phyloP scores from a whole-genome alignment of 2,329 filamentous ascomycete species.

The Aspergillus cejpii region DNA sequence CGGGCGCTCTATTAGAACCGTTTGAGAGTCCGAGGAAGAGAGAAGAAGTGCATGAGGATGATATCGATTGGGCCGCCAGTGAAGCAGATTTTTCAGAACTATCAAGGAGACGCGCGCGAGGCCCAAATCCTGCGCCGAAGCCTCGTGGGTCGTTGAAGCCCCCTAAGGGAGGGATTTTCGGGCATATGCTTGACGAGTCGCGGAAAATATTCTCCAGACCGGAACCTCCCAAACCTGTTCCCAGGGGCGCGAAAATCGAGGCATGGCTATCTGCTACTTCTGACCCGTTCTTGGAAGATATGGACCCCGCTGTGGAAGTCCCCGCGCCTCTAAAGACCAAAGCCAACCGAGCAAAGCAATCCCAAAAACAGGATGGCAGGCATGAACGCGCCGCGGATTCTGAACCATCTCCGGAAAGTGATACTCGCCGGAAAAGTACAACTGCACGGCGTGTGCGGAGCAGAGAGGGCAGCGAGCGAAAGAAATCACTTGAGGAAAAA shows the following conservation, averaged over 20 bases:
- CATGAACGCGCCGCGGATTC: conserved; percentile 17
- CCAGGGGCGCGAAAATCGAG: conserved; percentile 51
- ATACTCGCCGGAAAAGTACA: conserved; percentile 22
- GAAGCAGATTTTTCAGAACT: conserved; percentile 38
- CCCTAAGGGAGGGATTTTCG: conserved; percentile 39
- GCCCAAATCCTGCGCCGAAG: conserved; percentile 17
- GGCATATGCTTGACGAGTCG: conserved; percentile 41
- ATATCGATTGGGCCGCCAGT: conserved; percentile 33
- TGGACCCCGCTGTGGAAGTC: conserved; percentile 31
- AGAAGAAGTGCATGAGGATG: conserved; percentile 26
- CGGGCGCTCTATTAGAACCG: conserved; percentile 20
- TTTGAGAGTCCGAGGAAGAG: conserved; percentile 21
- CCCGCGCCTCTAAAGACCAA: conserved; percentile 40
- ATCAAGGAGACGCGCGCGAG: conserved; percentile 31
- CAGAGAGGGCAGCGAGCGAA: conserved; percentile 15
- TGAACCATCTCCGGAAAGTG: conserved; percentile 23
- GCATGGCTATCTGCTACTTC: conserved; percentile 55
- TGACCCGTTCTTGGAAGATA: conserved; percentile 49
- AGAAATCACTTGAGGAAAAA: conserved; percentile 12
- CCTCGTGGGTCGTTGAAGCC: conserved; percentile 22
- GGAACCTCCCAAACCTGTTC: conserved; percentile 35
- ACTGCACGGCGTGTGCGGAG: conserved; percentile 19
- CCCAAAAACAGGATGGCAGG: conserved; percentile 20
- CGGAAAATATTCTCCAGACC: conserved; percentile 42
- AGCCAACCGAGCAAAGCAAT: conserved; percentile 30